A percentile compares a stretch with the other conserved stretches of the same genome.
phyloP scores from a whole-genome alignment of 305 asterid genomes.

The Solanum aculeatissimum region DNA sequence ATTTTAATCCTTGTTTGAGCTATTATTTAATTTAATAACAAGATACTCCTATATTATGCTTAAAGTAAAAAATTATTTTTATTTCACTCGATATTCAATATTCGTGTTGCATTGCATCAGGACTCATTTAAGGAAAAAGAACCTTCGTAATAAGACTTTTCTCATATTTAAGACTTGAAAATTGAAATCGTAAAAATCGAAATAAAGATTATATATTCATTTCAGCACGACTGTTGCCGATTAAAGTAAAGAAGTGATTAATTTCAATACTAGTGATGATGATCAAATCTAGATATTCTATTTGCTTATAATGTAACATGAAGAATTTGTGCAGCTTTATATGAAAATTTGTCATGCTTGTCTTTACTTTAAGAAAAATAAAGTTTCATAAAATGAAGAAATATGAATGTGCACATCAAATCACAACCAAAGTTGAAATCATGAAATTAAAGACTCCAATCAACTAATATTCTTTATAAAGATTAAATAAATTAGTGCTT shows the following conservation, averaged over 20 bases:
- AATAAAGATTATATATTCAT: neutral
- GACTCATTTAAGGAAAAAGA: too few relatives aligned
- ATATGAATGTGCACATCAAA: neutral
- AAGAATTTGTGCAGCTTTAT: neutral
- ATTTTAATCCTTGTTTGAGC: too few relatives aligned
- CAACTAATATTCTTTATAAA: neutral
- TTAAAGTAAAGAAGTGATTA: neutral
- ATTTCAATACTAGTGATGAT: neutral
- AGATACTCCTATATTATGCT: neutral
- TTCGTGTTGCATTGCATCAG: too few relatives aligned
- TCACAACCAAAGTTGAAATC: neutral
- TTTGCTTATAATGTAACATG: neutral
- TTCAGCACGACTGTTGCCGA: fast-evolving
- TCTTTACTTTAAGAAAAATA: neutral
- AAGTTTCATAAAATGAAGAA: neutral
- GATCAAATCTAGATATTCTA: neutral
- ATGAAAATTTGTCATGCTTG: neutral
- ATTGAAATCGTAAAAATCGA: fast-evolving
- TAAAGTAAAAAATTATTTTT: neutral
- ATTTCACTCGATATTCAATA: too few relatives aligned
- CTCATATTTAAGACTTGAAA: neutral
- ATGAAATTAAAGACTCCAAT: neutral
- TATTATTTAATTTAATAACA: too few relatives aligned
- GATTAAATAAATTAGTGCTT: neutral
- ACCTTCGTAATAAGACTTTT: too few relatives aligned